Conservation (phyloP, 192 early-diverging fungal species). For the Coemansia sp. region DNA sequence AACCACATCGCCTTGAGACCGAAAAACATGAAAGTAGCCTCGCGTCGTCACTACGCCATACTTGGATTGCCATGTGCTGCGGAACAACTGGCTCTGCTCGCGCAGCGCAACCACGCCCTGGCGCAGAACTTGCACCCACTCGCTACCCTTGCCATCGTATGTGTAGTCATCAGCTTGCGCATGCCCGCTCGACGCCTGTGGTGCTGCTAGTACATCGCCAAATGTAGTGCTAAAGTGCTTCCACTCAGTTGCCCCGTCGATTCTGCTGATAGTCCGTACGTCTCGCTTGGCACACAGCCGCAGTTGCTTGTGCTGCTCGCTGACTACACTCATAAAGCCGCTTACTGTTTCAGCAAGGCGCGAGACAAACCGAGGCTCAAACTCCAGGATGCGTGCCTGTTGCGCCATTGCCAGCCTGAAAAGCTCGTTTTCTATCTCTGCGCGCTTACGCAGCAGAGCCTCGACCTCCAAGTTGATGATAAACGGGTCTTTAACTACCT, state of each 20-base stretch:
- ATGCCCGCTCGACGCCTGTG: slow-evolving; percentile 8
- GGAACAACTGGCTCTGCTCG: slow-evolving; percentile 42
- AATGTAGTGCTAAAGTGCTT: slow-evolving; percentile 11
- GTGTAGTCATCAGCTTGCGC: slow-evolving; percentile 10
- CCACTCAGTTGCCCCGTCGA: slow-evolving; percentile 39
- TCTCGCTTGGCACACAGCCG: slow-evolving; percentile 25
- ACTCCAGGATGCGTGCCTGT: slow-evolving; percentile 17
- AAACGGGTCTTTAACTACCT: slow-evolving; percentile 44
- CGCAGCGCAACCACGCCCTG: slow-evolving; percentile 48
- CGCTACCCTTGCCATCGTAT: slow-evolving; percentile 23
- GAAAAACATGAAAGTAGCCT: slow-evolving; percentile 50
- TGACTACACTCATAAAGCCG: slow-evolving; percentile 19
- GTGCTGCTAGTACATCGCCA: slow-evolving; percentile 9
- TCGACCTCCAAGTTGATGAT: slow-evolving; percentile 47
- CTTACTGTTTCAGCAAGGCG: slow-evolving; percentile 12
- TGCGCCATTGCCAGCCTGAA: slow-evolving; percentile 9
- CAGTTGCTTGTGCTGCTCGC: slow-evolving; percentile 24
- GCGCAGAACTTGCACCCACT: slow-evolving; percentile 41
- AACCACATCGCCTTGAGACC: slow-evolving; percentile 51
- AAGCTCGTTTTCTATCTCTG: slow-evolving; percentile 22
- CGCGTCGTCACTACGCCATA: slow-evolving; percentile 48
- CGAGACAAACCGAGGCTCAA: slow-evolving; percentile 32
- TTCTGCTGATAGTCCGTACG: slow-evolving; percentile 5
- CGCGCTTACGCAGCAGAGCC: slow-evolving; percentile 44
- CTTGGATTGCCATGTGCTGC: slow-evolving; percentile 52